phyloP scores from a whole-genome alignment of 306 rosid species.

The Aeschynomene evenia region DNA sequence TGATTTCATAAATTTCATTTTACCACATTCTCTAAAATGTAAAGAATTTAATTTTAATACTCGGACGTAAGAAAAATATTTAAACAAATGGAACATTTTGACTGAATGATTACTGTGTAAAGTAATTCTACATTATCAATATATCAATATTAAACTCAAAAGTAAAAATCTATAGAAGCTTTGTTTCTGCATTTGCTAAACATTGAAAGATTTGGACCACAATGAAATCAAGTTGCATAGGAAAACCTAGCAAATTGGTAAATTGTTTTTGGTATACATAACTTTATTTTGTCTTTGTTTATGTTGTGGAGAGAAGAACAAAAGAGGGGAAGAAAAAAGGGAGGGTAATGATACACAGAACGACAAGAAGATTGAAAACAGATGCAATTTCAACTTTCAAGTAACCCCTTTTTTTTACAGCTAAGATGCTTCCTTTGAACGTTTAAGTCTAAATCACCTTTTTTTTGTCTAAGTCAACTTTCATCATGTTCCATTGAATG shows the following conservation, averaged over 20 bases:
- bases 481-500: constrained; percentile 24
- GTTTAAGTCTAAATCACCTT: constrained; percentile 16
- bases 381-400: constrained; percentile 4
- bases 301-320: neutral
- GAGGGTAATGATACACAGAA: neutral
- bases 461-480: constrained; percentile 21
- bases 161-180: no score
- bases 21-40: neutral
- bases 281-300: neutral
- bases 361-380: constrained; percentile 28
- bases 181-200: neutral
- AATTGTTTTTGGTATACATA: no score
- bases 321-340: neutral
- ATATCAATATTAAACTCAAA: no score
- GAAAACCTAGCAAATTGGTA: no score
- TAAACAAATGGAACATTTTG: no score
- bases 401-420: constrained; percentile 27
- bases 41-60: no score
- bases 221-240: no score
- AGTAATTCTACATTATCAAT: no score
- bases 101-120: no score
- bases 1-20: neutral
- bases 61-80: no score
- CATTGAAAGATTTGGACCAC: no score
- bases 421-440: constrained; percentile 40